Conservation (phyloP, 345 rosid species). For the Anastatica hierochuntica region DNA sequence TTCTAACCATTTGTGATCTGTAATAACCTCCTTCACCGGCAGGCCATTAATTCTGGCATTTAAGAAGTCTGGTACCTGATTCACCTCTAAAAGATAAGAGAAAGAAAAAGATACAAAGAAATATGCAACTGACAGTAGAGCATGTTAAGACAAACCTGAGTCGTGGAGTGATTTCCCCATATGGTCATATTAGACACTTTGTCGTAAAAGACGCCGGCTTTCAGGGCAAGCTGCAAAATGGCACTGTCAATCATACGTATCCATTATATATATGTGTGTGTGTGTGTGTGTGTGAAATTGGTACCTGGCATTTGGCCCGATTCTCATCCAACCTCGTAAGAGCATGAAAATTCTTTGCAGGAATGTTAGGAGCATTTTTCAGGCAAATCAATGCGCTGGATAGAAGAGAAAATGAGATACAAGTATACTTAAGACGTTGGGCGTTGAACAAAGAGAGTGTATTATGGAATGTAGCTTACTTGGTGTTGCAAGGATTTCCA, state of each 20-base stretch:
- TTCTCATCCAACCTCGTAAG: conserved; percentile 92
- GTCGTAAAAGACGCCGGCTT: conserved; percentile 94
- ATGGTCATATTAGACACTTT: conserved; percentile 91
- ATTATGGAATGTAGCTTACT: conserved; percentile 38
- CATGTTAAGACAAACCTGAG: conserved; percentile 48
- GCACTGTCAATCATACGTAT: not conserved
- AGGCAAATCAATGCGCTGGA: conserved; percentile 86
- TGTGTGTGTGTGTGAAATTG: not conserved
- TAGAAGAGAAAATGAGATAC: not conserved
- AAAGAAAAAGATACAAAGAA: not conserved
- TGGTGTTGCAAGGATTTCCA: conserved; percentile 98
- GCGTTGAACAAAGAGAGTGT: not conserved
- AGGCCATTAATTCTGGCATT: conserved; percentile 74
- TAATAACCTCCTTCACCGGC: conserved; percentile 88
- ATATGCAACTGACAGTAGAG: not conserved
- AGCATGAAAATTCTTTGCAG: conserved; percentile 93
- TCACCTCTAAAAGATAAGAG: not conserved
- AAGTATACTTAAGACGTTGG: not conserved
- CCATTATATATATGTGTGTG: not conserved
- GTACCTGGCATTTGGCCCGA: conserved; percentile 96
- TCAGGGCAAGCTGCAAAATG: conserved; percentile 71
- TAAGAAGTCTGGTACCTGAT: conserved; percentile 92
- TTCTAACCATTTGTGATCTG: conserved; percentile 89
- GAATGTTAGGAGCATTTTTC: conserved; percentile 94
- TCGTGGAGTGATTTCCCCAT: conserved; percentile 99